Evolutionary conservation across 1,139 yeast genomes (phyloP).

Genomic region (Suhomyces terraborum): DNA sequence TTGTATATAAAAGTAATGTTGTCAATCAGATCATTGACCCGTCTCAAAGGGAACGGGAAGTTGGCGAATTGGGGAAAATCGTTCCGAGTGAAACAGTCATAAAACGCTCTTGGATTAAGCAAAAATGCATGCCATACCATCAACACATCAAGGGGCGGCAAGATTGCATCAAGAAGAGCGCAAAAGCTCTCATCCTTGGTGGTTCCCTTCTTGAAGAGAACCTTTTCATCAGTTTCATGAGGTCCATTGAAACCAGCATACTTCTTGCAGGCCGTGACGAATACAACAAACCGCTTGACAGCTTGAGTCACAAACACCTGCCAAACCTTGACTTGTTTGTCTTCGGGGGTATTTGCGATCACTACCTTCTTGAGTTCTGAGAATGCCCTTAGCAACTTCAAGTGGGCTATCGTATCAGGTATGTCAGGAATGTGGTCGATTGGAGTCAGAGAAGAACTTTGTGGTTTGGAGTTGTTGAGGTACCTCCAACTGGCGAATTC

Average conservation of each 20-base stretch:
- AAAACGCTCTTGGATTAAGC: slow-evolving; percentile 30
- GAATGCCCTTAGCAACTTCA: slow-evolving; percentile 35
- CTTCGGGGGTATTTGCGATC: slow-evolving; percentile 12
- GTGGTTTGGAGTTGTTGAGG: neutral
- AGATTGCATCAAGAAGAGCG: slow-evolving; percentile 10
- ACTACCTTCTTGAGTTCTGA: slow-evolving; percentile 23
- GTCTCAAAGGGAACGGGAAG: slow-evolving; percentile 31
- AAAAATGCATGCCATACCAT: slow-evolving; percentile 45
- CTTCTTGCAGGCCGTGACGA: slow-evolving; percentile 25
- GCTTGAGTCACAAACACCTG: slow-evolving; percentile 32
- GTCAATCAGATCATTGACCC: slow-evolving; percentile 25
- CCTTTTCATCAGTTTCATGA: slow-evolving; percentile 6
- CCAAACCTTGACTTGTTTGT: slow-evolving; percentile 27
- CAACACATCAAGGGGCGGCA: slow-evolving; percentile 41
- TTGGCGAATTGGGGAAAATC: slow-evolving; percentile 25
- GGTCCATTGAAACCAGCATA: slow-evolving; percentile 1
- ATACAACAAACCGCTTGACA: slow-evolving; percentile 31
- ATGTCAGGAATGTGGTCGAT: slow-evolving; percentile 14
- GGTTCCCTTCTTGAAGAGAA: slow-evolving; percentile 8
- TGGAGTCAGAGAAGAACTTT: neutral
- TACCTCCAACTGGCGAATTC: slow-evolving; percentile 7
- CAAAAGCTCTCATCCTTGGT: slow-evolving; percentile 3
- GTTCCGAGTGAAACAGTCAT: slow-evolving; percentile 32
- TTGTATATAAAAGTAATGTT: slow-evolving; percentile 23
- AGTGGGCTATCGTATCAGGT: slow-evolving; percentile 27